Conservation (phyloP, 257 asterid genomes). For the Ophiorrhiza pumila region DNA sequence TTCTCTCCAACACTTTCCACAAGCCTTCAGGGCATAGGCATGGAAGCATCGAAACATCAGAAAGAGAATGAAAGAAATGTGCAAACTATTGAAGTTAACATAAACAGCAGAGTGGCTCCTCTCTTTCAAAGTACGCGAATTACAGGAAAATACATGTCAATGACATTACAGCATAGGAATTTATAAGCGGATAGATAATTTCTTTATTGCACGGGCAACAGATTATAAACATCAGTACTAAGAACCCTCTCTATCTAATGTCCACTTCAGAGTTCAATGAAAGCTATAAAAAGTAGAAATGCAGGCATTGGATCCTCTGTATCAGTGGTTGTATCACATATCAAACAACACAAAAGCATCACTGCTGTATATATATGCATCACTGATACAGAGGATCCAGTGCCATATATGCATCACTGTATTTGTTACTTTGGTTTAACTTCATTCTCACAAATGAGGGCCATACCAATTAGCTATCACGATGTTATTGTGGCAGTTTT, state of each 20-base stretch:
- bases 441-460: too few species aligned
- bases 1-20: conserved; percentile 83
- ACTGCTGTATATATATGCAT: too few species aligned
- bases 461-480: too few species aligned
- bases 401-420: too few species aligned
- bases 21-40: conserved; percentile 38
- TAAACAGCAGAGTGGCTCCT: not conserved
- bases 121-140: not conserved
- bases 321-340: too few species aligned
- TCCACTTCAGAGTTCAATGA: not conserved
- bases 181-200: not conserved
- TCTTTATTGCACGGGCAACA: not conserved
- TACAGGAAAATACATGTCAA: not conserved
- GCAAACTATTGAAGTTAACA: not conserved
- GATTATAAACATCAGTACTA: not conserved
- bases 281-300: not conserved
- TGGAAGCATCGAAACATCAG: conserved; percentile 17
- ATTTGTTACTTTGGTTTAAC: too few species aligned
- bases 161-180: not conserved
- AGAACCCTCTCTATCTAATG: too few species aligned
- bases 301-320: too few species aligned
- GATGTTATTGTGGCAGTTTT: too few species aligned
- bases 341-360: too few species aligned
- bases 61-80: not conserved
- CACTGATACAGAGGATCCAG: too few species aligned